These are phyloP conservation scores for Xylaria palmicola DNA, from an alignment of 495 filamentous ascomycete genomes.

Conservation along the genomic window DNA sequence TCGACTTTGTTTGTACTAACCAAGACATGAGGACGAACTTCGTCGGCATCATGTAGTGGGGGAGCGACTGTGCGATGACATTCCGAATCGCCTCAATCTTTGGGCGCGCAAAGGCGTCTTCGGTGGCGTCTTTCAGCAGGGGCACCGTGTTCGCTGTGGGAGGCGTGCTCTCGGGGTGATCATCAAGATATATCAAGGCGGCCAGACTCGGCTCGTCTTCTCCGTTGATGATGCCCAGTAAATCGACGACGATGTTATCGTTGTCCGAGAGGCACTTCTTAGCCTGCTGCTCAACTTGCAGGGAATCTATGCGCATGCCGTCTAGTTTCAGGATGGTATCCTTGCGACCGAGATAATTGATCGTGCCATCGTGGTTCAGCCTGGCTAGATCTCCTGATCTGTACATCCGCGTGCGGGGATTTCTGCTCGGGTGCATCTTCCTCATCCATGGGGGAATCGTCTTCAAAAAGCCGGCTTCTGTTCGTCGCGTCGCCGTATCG, in stretches of 20 bases:
- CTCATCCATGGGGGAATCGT: slow-evolving; percentile 12
- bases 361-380: slow-evolving; percentile 41
- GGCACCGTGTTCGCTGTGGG: background rate
- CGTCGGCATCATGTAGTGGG: slow-evolving; percentile 9
- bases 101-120: background rate
- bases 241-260: slow-evolving; percentile 3
- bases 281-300: slow-evolving; percentile 7
- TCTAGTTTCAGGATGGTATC: slow-evolving; percentile 18
- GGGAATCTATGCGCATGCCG: background rate
- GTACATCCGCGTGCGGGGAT: slow-evolving; percentile 25
- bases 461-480: slow-evolving; percentile 31
- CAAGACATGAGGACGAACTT: slow-evolving; percentile 10
- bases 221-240: slow-evolving; percentile 5
- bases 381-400: slow-evolving; percentile 42
- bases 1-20: background rate
- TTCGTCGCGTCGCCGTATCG: slow-evolving; percentile 28
- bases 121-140: slow-evolving; percentile 4
- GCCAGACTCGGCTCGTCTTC: slow-evolving; percentile 9
- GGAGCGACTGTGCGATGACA: slow-evolving; percentile 3
- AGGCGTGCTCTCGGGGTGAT: slow-evolving; percentile 4
- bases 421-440: slow-evolving; percentile 1
- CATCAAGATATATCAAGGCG: slow-evolving; percentile 11
- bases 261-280: slow-evolving; percentile 10
- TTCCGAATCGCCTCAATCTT: slow-evolving; percentile 2
- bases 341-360: slow-evolving; percentile 44